Base-by-base conservation (phyloP, 2,329 filamentous ascomycete species). In the Colletotrichum endophyticum region DNA sequence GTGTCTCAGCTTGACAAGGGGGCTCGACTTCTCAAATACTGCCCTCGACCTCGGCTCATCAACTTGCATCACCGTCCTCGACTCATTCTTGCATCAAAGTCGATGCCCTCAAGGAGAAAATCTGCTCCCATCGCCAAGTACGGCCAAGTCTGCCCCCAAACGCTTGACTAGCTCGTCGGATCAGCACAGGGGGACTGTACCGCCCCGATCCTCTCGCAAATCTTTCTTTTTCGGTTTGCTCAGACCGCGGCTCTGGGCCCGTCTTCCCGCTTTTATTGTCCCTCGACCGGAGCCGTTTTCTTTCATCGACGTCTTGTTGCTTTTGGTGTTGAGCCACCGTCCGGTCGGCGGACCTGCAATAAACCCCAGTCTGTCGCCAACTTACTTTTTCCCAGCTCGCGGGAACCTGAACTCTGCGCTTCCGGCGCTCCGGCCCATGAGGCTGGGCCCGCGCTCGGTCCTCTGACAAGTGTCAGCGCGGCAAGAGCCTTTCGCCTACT, bases 141-240 rank as follows among this genome's bases (percentile, higher is more conserved):
- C 28, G 32, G 44, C 57, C 25, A 73, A 53, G 56, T 25, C n/a
- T 27, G 56, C 22, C 16, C 25, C 27, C 56, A 62, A 64, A 57
- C 44, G 34, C 30, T 32, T n/a, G 22, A 59, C 34, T 61, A 49
- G 13, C 22, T 25, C 49, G 57, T 39, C 64, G 16, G 44, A 73
- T 73, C 64, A 30, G 44, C 70, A 61, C 64, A 64, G 59, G 73
- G 70, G 59, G 32, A 13, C 11, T 15, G 22, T 53, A 53, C 44
- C 44, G 19, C 15, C 44, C 28, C 27, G 28, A 44, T 28, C 44
- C 32, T 30, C 15, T 53, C 28, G 70, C 70, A 69, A 53, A 36
- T 69, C 36, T 76, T 73, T 64, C 73, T 76, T 76, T 36, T 73
- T 73, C 49, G 22, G 34, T 39, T 53, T 70, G 53, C 44, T 27